Conservation (phyloP, 2,329 filamentous ascomycete genomes). For the Paradendryphiella salina region DNA sequence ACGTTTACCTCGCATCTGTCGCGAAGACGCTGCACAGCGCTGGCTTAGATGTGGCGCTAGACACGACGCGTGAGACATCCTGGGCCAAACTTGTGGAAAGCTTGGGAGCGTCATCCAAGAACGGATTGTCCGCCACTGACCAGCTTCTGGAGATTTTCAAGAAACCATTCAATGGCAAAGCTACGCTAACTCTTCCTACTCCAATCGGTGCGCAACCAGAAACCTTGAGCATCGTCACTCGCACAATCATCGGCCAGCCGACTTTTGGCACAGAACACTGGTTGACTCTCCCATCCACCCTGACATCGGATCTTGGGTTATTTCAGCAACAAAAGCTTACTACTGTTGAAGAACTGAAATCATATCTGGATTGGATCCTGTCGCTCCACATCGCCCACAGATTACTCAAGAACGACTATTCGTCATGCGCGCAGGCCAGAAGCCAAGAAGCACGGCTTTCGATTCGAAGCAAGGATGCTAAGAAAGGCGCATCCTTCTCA, state of each 20-base stretch:
- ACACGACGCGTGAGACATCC: slow-evolving; percentile 32
- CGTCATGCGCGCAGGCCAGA: slow-evolving; percentile 22
- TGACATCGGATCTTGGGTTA: slow-evolving; percentile 35
- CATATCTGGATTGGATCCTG: slow-evolving; percentile 42
- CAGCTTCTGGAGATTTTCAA: slow-evolving; percentile 37
- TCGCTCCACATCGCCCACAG: slow-evolving; percentile 39
- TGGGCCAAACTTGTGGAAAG: slow-evolving; percentile 34
- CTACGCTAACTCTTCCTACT: slow-evolving; percentile 34
- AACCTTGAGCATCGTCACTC: slow-evolving; percentile 32
- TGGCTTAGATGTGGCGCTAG: slow-evolving; percentile 34
- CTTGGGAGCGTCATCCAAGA: slow-evolving; percentile 33
- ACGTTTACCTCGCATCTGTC: slow-evolving; percentile 37
- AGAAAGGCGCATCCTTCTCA: slow-evolving; percentile 22
- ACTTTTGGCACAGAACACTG: slow-evolving; percentile 44
- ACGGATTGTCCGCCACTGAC: slow-evolving; percentile 37
- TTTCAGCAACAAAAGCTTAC: slow-evolving; percentile 37
- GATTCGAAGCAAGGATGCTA: slow-evolving; percentile 26
- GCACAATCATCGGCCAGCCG: slow-evolving; percentile 41
- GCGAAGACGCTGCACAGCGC: slow-evolving; percentile 32
- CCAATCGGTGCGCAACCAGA: slow-evolving; percentile 24
- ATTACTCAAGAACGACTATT: slow-evolving; percentile 32
- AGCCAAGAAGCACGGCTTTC: slow-evolving; percentile 30
- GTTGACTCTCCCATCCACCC: slow-evolving; percentile 36
- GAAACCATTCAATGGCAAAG: slow-evolving; percentile 37
- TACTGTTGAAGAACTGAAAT: slow-evolving; percentile 32